These are phyloP conservation scores for Isabelozyma pseudorhagii DNA, from an alignment of 805 yeast species.

Conservation along the genomic window DNA sequence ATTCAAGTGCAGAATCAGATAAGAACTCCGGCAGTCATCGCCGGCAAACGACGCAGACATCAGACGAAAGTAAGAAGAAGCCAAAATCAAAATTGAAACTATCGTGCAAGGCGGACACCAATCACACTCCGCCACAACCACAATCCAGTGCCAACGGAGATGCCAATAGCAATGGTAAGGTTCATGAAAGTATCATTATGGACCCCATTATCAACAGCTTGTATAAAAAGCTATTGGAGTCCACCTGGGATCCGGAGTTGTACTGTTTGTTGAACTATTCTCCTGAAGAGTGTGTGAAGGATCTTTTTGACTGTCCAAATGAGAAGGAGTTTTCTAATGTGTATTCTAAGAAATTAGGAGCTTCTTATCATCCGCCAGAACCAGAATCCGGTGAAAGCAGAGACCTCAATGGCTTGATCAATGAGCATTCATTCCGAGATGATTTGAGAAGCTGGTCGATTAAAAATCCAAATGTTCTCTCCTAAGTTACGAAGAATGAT, in stretches of 20 bases:
- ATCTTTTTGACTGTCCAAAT: conserved; percentile 68
- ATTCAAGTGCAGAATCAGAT: not conserved
- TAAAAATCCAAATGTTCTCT: not conserved
- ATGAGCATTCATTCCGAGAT: conserved; percentile 32
- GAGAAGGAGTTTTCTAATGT: conserved; percentile 25
- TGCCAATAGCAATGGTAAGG: not conserved
- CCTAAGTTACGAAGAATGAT: not conserved
- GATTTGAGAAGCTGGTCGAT: conserved; percentile 35
- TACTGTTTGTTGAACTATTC: conserved; percentile 47
- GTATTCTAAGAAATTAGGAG: conserved; percentile 5
- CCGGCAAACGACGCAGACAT: not conserved
- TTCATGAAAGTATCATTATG: conserved; percentile 20
- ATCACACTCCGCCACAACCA: not conserved
- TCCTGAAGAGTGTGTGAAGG: conserved; percentile 71
- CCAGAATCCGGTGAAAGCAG: conserved; percentile 11
- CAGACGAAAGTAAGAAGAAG: not conserved
- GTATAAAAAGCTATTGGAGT: conserved; percentile 53
- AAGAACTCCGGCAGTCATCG: not conserved
- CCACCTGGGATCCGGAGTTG: conserved; percentile 58
- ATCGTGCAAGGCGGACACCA: not conserved
- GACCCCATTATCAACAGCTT: conserved; percentile 51
- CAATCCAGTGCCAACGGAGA: not conserved
- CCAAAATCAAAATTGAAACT: not conserved
- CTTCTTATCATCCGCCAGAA: not conserved
- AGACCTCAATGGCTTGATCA: conserved; percentile 36